Base-by-base conservation (phyloP, 768 basidiomycete genomes). In the Chalciporus piperatus region DNA sequence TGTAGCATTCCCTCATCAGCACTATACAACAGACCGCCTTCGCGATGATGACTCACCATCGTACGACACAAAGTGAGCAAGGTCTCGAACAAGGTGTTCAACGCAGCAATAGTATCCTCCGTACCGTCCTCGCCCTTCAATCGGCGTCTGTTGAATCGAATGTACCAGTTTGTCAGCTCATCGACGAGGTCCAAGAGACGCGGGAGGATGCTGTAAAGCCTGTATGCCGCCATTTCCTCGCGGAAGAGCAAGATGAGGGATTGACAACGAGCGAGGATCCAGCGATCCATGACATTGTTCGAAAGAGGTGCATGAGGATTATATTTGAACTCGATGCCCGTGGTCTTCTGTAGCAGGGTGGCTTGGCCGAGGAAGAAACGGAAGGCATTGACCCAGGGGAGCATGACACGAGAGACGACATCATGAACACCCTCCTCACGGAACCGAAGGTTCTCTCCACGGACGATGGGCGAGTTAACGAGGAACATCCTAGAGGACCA, bases 81-180 rank as follows among this genome's bases (percentile, higher is more conserved):
- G 0, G 95, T 84, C 72, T 98, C 97, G 67, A 98, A 98, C 38
- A 99, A 75, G 20, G 97, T 98, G 67, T 98, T 98, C 64, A 98
- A 75, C 16, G 96, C 97, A 17, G 85, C 72, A 14, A 83, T 66
- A 8, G 94, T 94, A 61, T 98, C 96, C 56, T 92, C 89, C 50
- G 79, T 76, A 3, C 96, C 90, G 61, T 92, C 88, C 68, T 96
- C 91, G 41, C 97, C 97, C 78, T 99, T 99, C 54, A 99, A 75
- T 14, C 97, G 82, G 59, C 87, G 87, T 40, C 97, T 85, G 72
- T 99, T 99, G 76, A 98, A 98, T 43, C 97, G 92, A 66, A 99
- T 98, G 72, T 99, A 99, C 94, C 95, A 98, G 67, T 99, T 99
- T 19, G 97, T 99, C 52, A 98, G 78, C 69, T 98, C 97, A 59